Conservation (phyloP, 2,329 filamentous ascomycete genomes). For the Blastomyces gilchristii region DNA sequence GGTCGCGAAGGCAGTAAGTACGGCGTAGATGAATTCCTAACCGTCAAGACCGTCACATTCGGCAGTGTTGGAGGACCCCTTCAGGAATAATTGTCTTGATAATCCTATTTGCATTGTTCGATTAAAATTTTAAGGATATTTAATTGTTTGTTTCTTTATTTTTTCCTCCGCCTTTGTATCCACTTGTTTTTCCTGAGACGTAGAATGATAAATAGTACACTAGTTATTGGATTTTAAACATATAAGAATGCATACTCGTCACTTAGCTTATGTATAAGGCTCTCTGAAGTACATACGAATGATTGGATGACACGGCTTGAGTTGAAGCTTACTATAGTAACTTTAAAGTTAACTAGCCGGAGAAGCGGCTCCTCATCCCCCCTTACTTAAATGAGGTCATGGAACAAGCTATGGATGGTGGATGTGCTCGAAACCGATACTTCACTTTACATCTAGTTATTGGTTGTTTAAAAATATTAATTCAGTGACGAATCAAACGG, state of each 20-base stretch:
- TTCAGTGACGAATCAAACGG: not conserved
- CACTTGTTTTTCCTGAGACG: not conserved
- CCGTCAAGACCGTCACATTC: constrained; percentile 59
- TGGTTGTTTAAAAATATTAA: not conserved
- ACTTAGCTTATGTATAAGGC: too few species aligned
- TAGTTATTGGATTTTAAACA: not conserved
- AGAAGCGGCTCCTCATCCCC: too few species aligned
- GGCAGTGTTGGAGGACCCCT: constrained; percentile 53
- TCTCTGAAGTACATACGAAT: too few species aligned
- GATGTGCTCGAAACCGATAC: not conserved
- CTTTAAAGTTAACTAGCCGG: too few species aligned
- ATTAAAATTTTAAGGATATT: not conserved
- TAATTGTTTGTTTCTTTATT: not conserved
- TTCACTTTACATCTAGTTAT: not conserved
- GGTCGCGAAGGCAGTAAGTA: constrained; percentile 69
- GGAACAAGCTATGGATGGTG: too few species aligned
- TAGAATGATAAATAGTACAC: not conserved
- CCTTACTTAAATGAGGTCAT: too few species aligned
- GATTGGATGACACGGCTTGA: too few species aligned
- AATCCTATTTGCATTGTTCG: not conserved
- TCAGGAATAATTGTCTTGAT: constrained; percentile 30
- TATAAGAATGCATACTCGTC: too few species aligned
- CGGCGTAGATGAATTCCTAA: constrained; percentile 65
- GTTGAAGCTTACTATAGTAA: too few species aligned
- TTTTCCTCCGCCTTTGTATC: too few species aligned